Conservation (phyloP, 352 stramenopile species). For the Phytophthora meadii region DNA sequence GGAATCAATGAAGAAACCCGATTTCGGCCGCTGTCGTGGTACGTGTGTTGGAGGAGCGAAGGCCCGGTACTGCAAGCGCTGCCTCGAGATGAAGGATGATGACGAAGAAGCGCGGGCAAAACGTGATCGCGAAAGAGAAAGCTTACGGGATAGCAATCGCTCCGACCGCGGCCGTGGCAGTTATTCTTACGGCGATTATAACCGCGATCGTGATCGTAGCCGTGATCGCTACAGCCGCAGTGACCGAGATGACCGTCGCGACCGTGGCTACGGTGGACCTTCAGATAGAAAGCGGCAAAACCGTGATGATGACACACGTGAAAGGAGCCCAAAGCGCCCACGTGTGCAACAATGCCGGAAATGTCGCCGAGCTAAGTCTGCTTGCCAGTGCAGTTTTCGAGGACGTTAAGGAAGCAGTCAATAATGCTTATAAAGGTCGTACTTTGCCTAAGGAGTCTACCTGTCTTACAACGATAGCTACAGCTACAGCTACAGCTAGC, state of each 20-base stretch:
- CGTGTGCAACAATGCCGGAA: conserved; percentile 57
- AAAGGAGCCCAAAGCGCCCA: conserved; percentile 49
- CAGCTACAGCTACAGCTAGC: too few species aligned
- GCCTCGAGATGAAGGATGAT: conserved; percentile 70
- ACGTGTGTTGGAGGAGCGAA: conserved; percentile 68
- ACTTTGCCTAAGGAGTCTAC: too few species aligned
- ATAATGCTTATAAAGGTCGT: neutral
- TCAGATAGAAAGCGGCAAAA: conserved; percentile 41
- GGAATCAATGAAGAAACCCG: conserved; percentile 66
- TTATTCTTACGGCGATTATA: conserved; percentile 35
- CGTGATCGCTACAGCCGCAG: conserved; percentile 38
- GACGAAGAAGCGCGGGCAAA: conserved; percentile 47
- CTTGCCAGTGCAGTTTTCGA: conserved; percentile 64
- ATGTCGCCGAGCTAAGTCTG: conserved; percentile 58
- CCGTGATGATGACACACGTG: conserved; percentile 28
- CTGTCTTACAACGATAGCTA: too few species aligned
- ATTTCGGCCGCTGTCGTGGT: conserved; percentile 55
- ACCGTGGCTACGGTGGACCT: conserved; percentile 34
- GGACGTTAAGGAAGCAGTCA: conserved; percentile 22
- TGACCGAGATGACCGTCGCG: conserved; percentile 30
- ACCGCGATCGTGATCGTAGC: conserved; percentile 24
- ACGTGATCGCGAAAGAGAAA: conserved; percentile 23
- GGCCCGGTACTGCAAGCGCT: conserved; percentile 71
- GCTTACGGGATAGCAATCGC: conserved; percentile 30
- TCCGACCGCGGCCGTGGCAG: conserved; percentile 28